These are phyloP conservation scores for Hymenoscyphus salicellus DNA, from an alignment of 2,329 filamentous ascomycete genomes.

Conservation along the genomic window DNA sequence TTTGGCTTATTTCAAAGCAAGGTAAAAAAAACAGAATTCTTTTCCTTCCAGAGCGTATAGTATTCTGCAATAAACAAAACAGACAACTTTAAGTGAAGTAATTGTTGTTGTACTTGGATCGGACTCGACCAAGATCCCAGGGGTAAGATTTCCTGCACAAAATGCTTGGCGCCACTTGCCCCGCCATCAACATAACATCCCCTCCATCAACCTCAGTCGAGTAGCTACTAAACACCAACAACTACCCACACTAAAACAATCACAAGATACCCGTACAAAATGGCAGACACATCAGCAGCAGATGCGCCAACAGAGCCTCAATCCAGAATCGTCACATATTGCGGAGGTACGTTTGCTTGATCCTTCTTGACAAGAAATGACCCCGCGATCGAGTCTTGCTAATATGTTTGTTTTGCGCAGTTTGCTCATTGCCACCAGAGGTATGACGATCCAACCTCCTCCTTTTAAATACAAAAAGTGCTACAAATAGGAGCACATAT, in stretches of 20 bases:
- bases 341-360: constrained; percentile 31
- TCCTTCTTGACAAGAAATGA: background rate
- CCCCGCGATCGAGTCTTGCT: constrained; percentile 19
- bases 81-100: too few relatives aligned
- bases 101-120: background rate
- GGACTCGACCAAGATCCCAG: background rate
- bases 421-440: constrained; percentile 65
- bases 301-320: constrained; percentile 30
- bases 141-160: constrained; percentile 1
- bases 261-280: constrained; percentile 15
- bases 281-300: constrained; percentile 31
- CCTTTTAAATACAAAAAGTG: background rate
- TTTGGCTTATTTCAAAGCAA: too few relatives aligned
- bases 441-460: constrained; percentile 39
- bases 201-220: background rate
- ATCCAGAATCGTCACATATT: constrained; percentile 35
- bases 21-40: too few relatives aligned
- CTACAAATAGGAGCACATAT: background rate
- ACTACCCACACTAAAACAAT: background rate
- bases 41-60: too few relatives aligned
- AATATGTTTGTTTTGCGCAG: constrained; percentile 38
- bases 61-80: too few relatives aligned
- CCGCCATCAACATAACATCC: background rate
- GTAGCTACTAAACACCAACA: background rate
- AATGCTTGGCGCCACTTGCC: background rate